Evolutionary conservation across 2,329 filamentous ascomycete species (phyloP), one percentile per base, ranked within the genome.

Genomic region (Pseudocercospora eumusae): DNA sequence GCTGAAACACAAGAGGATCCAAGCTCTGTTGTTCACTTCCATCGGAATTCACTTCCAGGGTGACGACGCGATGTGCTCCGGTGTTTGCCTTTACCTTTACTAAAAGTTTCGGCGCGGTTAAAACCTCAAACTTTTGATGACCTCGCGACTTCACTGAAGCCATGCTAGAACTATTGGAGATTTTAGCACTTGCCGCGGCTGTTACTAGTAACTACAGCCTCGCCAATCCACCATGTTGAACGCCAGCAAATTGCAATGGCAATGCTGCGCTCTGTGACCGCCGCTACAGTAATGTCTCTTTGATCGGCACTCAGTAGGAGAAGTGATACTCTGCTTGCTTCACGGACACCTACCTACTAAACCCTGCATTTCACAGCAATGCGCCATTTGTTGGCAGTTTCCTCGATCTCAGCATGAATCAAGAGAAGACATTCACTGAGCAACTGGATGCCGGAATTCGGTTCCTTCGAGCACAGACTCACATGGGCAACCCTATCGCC

Each of bases 391-490:
- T 87, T 40, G 85, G 87, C 53, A 67, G 78, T 56, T 69, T 87
- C 63, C 88, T 88, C 74, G 61, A 70, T 50, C 59, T 20, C 1
- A 60, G 63, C 5, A 66, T 68, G 36, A 70, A 71, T 57, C 87
- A 90, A 71, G 82, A 84, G 62, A 78, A 85, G 49, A 79, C 81
- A 3, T 81, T 87, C 31, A 81, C 80, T 27, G 76, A 79, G 2
- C 87, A 89, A 70, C 79, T 90, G 10, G 75, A 84, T 57, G 76
- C 84, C 45, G 87, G 88, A 13, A 82, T 89, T 52, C 84, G 88
- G 18, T 87, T 86, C 66, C 75, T 90, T 13, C 84, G 87, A 70
- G 84, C 82, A 28, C 86, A 89, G 74, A 86, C 86, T 2, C 87
- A 88, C 68, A 75, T 57, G 40, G 49, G 81, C 36, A 74, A 80